A percentile compares a stretch with the other conserved stretches of the same genome.
Evolutionary conservation across 441 rosid species (phyloP).

Genomic region (Gossypium davidsonii): DNA sequence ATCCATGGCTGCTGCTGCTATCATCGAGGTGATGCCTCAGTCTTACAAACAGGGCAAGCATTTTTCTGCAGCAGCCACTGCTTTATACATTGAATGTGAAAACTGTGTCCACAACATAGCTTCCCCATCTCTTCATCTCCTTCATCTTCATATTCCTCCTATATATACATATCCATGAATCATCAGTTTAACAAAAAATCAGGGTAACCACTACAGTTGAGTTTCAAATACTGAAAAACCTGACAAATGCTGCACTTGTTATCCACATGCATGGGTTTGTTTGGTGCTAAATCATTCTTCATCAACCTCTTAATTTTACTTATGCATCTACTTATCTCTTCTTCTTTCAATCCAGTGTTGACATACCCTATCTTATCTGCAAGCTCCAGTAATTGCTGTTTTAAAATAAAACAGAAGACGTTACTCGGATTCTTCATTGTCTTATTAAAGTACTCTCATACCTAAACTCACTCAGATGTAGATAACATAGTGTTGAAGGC

Average conservation of each 20-base stretch:
- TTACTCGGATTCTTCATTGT: background rate
- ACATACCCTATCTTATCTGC: constrained; percentile 85
- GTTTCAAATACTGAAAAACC: constrained; percentile 24
- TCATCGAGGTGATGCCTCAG: constrained; percentile 31
- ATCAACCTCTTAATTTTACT: constrained; percentile 42
- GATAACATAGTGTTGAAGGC: no score
- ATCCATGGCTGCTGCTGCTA: constrained; percentile 27
- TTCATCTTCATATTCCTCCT: constrained; percentile 80
- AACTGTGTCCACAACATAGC: constrained; percentile 68
- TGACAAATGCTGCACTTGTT: constrained; percentile 85
- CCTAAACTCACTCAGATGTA: no score
- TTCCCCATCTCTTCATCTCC: constrained; percentile 61
- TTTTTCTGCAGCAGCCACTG: constrained; percentile 84
- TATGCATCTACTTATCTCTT: constrained; percentile 61
- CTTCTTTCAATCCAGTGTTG: constrained; percentile 71
- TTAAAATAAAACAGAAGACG: background rate
- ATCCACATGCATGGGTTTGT: constrained; percentile 29
- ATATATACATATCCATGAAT: constrained; percentile 11
- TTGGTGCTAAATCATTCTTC: constrained; percentile 27
- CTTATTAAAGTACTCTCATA: no score
- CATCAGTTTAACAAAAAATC: background rate
- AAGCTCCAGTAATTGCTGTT: constrained; percentile 85
- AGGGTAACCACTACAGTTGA: no score
- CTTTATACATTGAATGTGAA: constrained; percentile 73
- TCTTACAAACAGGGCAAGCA: constrained; percentile 74